A percentile compares a stretch with the other conserved stretches of the same genome.
Conservation (phyloP, 208 protist species). For the Borovskyia barvae region DNA sequence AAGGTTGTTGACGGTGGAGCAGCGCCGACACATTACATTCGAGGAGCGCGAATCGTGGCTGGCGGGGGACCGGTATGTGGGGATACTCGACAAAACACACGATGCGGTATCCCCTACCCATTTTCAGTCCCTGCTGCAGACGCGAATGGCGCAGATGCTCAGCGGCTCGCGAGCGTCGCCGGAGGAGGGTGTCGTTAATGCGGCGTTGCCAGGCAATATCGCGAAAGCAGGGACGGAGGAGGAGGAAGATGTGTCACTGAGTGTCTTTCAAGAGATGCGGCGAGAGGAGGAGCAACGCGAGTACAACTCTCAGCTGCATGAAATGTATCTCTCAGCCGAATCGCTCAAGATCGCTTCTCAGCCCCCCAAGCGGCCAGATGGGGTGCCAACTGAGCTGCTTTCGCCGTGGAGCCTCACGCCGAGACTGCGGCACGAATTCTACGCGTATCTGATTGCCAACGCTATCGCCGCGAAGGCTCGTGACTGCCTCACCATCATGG, state of each 20-base stretch:
- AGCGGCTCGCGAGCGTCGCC: not conserved
- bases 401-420: conserved; percentile 86
- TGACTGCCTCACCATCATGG: conserved; percentile 75
- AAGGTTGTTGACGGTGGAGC: conserved; percentile 83
- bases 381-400: conserved; percentile 67
- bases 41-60: conserved; percentile 87
- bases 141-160: conserved; percentile 35
- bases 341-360: conserved; percentile 55
- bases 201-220: conserved; percentile 3
- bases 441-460: conserved; percentile 79
- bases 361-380: conserved; percentile 46
- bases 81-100: conserved; percentile 11
- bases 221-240: conserved; percentile 14
- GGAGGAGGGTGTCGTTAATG: not conserved
- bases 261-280: conserved; percentile 90
- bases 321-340: conserved; percentile 72
- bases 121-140: conserved; percentile 49
- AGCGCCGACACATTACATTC: conserved; percentile 64
- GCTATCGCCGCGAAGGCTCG: conserved; percentile 72
- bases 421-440: conserved; percentile 74
- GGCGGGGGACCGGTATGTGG: conserved; percentile 61
- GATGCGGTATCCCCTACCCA: conserved; percentile 20
- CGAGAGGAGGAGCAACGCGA: conserved; percentile 74
- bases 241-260: conserved; percentile 71
- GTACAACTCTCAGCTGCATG: conserved; percentile 69